phyloP scores from a whole-genome alignment of 2,329 filamentous ascomycete species.

The Colletotrichum tamarilloi region DNA sequence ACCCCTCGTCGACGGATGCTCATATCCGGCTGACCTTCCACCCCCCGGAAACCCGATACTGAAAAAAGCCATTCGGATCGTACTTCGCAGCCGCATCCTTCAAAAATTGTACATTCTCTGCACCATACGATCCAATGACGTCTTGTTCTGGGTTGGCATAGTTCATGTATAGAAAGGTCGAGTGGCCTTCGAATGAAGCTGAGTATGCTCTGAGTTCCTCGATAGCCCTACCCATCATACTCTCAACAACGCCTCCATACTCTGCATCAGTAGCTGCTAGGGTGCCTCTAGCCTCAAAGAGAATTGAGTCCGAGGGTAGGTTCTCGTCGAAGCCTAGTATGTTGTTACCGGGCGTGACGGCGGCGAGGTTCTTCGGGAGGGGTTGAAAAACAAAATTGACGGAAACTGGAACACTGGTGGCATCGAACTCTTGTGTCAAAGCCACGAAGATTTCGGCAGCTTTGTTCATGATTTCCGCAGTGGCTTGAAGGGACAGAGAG shows the following conservation, averaged over 20 bases:
- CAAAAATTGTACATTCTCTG: constrained; percentile 14
- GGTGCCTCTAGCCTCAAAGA: constrained; percentile 12
- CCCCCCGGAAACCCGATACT: constrained; percentile 10
- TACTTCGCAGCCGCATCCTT: constrained; percentile 19
- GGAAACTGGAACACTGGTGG: constrained; percentile 8
- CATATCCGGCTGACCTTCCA: constrained; percentile 10
- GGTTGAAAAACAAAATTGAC: constrained; percentile 33
- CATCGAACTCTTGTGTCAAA: background rate
- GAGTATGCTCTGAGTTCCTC: constrained; percentile 16
- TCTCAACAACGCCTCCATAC: constrained; percentile 1
- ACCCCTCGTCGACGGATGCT: too few relatives aligned
- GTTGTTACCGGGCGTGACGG: constrained; percentile 17
- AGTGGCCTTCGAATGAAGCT: constrained; percentile 11
- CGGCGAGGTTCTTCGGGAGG: constrained; percentile 26
- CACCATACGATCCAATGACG: constrained; percentile 12
- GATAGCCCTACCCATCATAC: background rate
- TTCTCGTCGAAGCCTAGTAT: constrained; percentile 18
- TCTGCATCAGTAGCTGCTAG: background rate
- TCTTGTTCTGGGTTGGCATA: constrained; percentile 25
- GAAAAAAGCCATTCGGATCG: constrained; percentile 42
- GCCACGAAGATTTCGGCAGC: constrained; percentile 13
- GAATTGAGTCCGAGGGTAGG: constrained; percentile 10
- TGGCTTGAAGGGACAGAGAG: constrained; percentile 7
- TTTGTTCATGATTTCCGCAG: constrained; percentile 1
- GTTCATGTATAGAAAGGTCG: constrained; percentile 26